phyloP scores from a whole-genome alignment of 495 filamentous ascomycete species.

The Lasiosphaeria miniovina region DNA sequence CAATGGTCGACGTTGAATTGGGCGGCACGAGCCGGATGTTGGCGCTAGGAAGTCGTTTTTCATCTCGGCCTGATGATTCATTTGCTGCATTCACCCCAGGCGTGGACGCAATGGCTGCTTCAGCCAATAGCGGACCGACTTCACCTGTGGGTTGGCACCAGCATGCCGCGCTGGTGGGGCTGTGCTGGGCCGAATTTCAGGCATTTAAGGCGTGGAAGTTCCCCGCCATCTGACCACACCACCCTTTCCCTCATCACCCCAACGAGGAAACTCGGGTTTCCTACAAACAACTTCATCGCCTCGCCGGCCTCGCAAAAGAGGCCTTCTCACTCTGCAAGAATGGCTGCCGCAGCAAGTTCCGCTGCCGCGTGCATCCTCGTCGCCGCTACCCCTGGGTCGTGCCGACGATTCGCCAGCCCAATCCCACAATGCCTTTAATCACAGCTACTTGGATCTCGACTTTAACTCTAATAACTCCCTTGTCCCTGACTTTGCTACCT shows the following conservation, averaged over 20 bases:
- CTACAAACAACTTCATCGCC: neutral
- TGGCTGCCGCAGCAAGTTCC: slow-evolving; percentile 22
- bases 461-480: neutral
- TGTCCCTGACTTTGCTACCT: neutral
- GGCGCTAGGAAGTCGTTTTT: no score
- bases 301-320: slow-evolving; percentile 22
- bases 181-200: neutral
- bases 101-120: no score
- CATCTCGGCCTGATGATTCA: no score
- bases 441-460: neutral
- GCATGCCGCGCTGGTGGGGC: neutral
- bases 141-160: no score
- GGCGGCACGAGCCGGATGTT: no score
- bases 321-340: slow-evolving; percentile 28
- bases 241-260: neutral
- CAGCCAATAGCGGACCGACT: no score
- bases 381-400: neutral
- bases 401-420: neutral
- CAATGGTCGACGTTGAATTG: no score
- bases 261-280: neutral
- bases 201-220: neutral
- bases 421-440: neutral
- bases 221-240: neutral
- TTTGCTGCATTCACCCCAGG: no score
- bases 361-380: slow-evolving; percentile 16